Percentiles rank a stretch among this genome's conserved stretches.
These are phyloP conservation scores for Stachybotrys echinatus DNA, from an alignment of 2,329 filamentous ascomycete genomes.

Conservation along the genomic window DNA sequence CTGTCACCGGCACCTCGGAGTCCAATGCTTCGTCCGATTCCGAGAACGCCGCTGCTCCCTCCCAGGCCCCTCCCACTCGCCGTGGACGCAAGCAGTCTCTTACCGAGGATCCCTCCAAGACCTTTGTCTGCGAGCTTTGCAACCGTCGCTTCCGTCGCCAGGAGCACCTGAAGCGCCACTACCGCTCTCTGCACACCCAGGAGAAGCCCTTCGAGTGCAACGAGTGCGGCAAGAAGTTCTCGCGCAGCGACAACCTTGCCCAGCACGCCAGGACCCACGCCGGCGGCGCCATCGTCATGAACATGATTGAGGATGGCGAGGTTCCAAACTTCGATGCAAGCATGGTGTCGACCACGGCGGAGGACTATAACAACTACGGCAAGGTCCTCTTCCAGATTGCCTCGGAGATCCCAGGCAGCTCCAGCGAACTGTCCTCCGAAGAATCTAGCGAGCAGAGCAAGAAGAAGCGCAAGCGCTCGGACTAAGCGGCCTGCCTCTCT, in stretches of 20 bases:
- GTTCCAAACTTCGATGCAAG: conserved; percentile 34
- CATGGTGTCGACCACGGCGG: conserved; percentile 40
- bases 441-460: conserved; percentile 48
- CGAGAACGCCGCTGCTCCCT: conserved; percentile 35
- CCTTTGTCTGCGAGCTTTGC: conserved; percentile 94
- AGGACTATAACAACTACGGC: conserved; percentile 65
- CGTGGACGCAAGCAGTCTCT: conserved; percentile 97
- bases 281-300: conserved; percentile 85
- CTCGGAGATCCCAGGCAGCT: conserved; percentile 64
- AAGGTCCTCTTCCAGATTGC: conserved; percentile 79
- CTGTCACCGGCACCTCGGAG: conserved; percentile 30
- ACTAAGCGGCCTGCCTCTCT: conserved; percentile 34
- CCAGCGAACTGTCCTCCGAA: conserved; percentile 52
- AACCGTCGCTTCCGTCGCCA: conserved; percentile 95
- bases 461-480: conserved; percentile 81
- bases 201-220: conserved; percentile 98
- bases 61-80: conserved; percentile 66
- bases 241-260: conserved; percentile 91
- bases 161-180: conserved; percentile 97
- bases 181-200: conserved; percentile 94
- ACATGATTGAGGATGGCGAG: conserved; percentile 71
- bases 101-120: conserved; percentile 97
- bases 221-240: conserved; percentile 99
- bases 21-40: conserved; percentile 35
- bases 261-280: conserved; percentile 95